Evolutionary conservation across 768 basidiomycete species (phyloP).

Genomic region (Mycena amicta): DNA sequence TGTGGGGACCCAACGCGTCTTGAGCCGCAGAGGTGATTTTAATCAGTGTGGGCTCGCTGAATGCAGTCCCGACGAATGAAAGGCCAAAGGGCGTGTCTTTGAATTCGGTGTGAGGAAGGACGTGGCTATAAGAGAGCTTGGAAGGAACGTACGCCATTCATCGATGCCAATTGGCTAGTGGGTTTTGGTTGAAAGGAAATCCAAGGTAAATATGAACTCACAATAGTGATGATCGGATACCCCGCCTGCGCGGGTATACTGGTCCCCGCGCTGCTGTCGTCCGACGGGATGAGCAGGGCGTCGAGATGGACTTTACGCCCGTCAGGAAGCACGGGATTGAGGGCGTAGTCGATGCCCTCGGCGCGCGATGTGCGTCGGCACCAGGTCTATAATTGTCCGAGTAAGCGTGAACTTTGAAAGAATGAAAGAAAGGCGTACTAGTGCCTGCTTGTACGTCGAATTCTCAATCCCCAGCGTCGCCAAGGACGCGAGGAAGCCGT

Average conservation of each 20-base stretch:
- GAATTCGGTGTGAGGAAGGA: conserved; percentile 21
- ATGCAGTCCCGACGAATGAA: conserved; percentile 47
- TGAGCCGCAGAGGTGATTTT: conserved; percentile 48
- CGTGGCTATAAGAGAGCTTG: conserved; percentile 23
- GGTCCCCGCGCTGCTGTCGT: conserved; percentile 25
- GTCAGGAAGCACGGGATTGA: conserved; percentile 20
- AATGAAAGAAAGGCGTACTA: conserved; percentile 3
- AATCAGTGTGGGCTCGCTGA: conserved; percentile 45
- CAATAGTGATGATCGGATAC: conserved; percentile 50
- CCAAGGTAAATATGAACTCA: not conserved
- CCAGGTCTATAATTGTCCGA: conserved; percentile 13
- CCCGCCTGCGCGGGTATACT: conserved; percentile 43
- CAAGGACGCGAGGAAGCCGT: conserved; percentile 18
- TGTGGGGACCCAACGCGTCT: conserved; percentile 31
- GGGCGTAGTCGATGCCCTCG: conserved; percentile 21
- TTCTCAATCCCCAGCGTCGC: conserved; percentile 20
- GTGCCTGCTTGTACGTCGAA: conserved; percentile 19
- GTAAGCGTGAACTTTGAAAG: not conserved
- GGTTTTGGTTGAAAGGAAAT: not conserved
- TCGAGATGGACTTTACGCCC: conserved; percentile 18
- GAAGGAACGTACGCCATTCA: conserved; percentile 40
- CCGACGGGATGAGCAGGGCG: conserved; percentile 21
- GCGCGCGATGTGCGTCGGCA: conserved; percentile 19
- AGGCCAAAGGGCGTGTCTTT: conserved; percentile 46
- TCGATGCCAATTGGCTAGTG: conserved; percentile 21